phyloP scores from a whole-genome alignment of 2,329 filamentous ascomycete genomes.

The Phialemonium atrogriseum region DNA sequence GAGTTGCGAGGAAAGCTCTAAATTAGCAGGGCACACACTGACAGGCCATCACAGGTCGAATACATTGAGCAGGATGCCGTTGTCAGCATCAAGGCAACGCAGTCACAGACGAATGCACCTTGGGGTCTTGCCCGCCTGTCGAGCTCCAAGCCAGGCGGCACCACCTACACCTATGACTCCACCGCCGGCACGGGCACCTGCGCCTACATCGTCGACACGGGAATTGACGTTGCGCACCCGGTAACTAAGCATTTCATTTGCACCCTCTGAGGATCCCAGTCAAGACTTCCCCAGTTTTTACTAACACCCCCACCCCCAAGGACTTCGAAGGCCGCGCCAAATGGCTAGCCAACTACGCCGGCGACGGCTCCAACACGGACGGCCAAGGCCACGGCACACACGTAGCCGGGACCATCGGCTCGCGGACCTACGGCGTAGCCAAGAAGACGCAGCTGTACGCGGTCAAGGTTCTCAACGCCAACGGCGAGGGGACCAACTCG shows the following conservation, averaged over 20 bases:
- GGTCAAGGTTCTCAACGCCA: conserved; percentile 9
- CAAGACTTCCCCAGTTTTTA: too few relatives aligned
- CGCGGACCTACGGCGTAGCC: too few relatives aligned
- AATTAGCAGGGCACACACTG: too few relatives aligned
- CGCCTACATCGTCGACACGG: conserved; percentile 32
- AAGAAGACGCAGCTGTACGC: too few relatives aligned
- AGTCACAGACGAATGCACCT: conserved; percentile 6
- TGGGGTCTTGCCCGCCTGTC: conserved; percentile 13
- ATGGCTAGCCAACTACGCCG: conserved; percentile 27
- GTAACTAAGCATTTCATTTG: too few relatives aligned
- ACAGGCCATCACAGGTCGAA: conserved; percentile 9
- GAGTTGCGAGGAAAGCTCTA: neutral
- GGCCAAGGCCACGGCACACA: conserved; percentile 40
- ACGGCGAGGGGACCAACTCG: conserved; percentile 9
- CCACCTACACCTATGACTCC: conserved; percentile 11
- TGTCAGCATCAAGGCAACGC: conserved; percentile 8
- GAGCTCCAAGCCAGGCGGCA: too few relatives aligned
- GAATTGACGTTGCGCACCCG: conserved; percentile 27
- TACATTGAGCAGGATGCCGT: conserved; percentile 13
- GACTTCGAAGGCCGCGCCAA: conserved; percentile 34
- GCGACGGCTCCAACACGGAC: conserved; percentile 27
- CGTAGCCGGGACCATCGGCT: conserved; percentile 35
- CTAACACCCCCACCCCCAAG: too few relatives aligned
- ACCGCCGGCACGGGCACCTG: conserved; percentile 12
- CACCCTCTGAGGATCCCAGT: too few relatives aligned